These are phyloP conservation scores for Venturia oleaginea DNA, from an alignment of 2,329 filamentous ascomycete genomes.

Conservation along the genomic window DNA sequence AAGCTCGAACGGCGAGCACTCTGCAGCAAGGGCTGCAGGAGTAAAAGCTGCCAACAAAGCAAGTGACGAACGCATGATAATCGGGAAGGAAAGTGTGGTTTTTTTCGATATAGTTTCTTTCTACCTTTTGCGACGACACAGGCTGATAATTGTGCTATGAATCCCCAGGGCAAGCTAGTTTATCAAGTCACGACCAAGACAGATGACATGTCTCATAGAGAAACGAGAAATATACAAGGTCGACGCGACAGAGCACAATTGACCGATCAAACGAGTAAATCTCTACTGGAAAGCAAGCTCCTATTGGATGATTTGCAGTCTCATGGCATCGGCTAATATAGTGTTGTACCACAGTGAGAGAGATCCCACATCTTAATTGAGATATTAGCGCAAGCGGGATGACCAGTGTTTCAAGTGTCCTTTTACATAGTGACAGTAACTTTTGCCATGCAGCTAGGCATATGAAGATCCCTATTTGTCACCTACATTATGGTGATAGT, in stretches of 20 bases:
- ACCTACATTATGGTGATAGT: not conserved
- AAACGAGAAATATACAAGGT: not conserved
- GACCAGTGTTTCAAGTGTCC: not conserved
- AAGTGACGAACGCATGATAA: slow-evolving; percentile 9
- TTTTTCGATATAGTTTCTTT: not conserved
- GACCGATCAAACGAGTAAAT: not conserved
- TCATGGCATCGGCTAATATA: not conserved
- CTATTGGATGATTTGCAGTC: not conserved
- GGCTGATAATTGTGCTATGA: not conserved
- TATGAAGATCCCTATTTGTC: not conserved
- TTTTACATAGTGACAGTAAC: not conserved
- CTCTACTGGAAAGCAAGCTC: not conserved
- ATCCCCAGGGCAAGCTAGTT: not conserved
- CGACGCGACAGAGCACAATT: not conserved
- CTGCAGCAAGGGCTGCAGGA: not conserved
- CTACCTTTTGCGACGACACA: not conserved
- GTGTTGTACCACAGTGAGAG: not conserved
- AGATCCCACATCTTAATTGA: not conserved
- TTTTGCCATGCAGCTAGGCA: not conserved
- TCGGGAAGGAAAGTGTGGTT: not conserved
- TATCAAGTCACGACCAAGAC: not conserved
- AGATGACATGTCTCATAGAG: not conserved
- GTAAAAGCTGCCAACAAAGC: not conserved
- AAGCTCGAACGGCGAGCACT: slow-evolving; percentile 10
- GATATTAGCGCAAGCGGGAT: not conserved